These are phyloP conservation scores for Tritrichomonas foetus DNA, from an alignment of 208 protist species.

Conservation along the genomic window DNA sequence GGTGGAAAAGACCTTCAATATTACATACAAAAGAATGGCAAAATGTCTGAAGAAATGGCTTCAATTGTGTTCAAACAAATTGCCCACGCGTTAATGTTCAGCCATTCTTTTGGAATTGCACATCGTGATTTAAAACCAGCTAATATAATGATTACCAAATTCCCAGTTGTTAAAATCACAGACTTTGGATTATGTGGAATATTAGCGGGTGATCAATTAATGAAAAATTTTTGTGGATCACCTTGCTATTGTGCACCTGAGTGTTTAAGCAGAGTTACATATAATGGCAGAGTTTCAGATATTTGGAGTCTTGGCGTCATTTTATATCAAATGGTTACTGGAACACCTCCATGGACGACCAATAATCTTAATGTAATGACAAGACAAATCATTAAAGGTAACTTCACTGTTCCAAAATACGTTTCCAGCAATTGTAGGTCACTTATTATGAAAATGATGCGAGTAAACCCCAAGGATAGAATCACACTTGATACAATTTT, in stretches of 20 bases:
- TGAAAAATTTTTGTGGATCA: background rate
- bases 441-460: too few relatives aligned
- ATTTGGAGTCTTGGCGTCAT: constrained; percentile 1
- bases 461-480: too few relatives aligned
- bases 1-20: background rate
- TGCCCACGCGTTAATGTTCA: constrained; percentile 81
- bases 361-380: background rate
- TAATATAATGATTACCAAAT: constrained; percentile 55
- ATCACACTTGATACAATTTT: too few relatives aligned
- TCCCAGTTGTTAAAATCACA: background rate
- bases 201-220: background rate
- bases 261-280: background rate
- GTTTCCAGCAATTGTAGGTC: background rate
- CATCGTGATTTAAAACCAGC: constrained; percentile 68
- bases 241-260: background rate
- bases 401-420: background rate
- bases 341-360: background rate
- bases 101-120: constrained; percentile 84
- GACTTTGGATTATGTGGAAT: constrained; percentile 23
- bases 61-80: constrained; percentile 77
- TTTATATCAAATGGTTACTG: constrained; percentile 2
- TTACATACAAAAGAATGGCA: background rate
- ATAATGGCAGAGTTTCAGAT: background rate
- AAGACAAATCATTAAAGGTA: background rate
- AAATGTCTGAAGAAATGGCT: constrained; percentile 46